Evolutionary conservation across 129 eudicot genomes (phyloP), one percentile per base, ranked within the genome.

Genomic region (Pulicaria dysenterica): DNA sequence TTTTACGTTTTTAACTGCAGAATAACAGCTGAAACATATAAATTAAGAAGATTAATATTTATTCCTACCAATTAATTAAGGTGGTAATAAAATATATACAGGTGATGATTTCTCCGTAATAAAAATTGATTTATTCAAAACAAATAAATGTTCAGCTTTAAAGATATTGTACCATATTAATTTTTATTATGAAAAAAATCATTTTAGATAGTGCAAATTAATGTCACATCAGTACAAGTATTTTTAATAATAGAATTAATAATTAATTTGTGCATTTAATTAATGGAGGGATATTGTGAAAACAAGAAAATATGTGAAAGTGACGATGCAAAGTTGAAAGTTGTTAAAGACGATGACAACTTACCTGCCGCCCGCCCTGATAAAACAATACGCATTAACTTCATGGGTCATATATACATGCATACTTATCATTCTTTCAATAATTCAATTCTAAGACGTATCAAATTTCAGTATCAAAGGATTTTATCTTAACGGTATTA

Each of bases 151-250:
- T n/a, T n/a, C n/a, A n/a, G n/a, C n/a, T n/a, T n/a, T n/a, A n/a
- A n/a, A n/a, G n/a, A n/a, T n/a, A n/a, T n/a, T n/a, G n/a, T n/a
- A n/a, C n/a, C n/a, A n/a, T n/a, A n/a, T n/a, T n/a, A n/a, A n/a
- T n/a, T n/a, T n/a, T n/a, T n/a, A n/a, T n/a, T n/a, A n/a, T n/a
- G n/a, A n/a, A n/a, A n/a, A n/a, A n/a, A n/a, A n/a, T n/a, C n/a
- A n/a, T n/a, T n/a, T n/a, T n/a, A n/a, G n/a, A n/a, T n/a, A n/a
- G n/a, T n/a, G n/a, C n/a, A 24, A 24, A 24, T 24, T 24, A 14
- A 75, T 69, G 76, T 70, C 76, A 69, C 76, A 14, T 77, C 71
- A 47, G 58, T n/a, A 24, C 7, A 59, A 47, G 66, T 39, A 66
- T 14, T 17, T 61, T 3, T n/a, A 3, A n/a, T n/a, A n/a, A n/a